Evolutionary conservation across 306 rosid species (phyloP), one percentile per base, ranked within the genome.

Genomic region (Cicer cuneatum): DNA sequence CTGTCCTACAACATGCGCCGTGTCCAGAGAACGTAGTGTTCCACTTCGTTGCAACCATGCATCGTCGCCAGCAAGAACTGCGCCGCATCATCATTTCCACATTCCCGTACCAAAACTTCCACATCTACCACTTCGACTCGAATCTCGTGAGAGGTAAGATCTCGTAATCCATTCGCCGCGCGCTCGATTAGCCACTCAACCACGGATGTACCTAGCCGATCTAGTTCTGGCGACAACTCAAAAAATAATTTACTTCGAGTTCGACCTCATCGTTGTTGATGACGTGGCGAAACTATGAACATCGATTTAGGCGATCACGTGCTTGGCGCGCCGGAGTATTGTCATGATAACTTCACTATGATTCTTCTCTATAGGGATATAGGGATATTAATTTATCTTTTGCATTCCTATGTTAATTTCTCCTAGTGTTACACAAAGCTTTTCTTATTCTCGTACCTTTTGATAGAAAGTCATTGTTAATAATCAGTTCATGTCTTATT

Each of bases 281-380:
- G 98, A 93, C 87, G 97, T 93, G 38, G 93, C 87, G 5, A 90
- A 85, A 78, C 97, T 93, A 0, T 93, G 98, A 52, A 43, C 5
- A 93, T 93, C 64, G 83, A 89, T 56, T 80, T 93, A 9, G 75
- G 86, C 5, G 2, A 52, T n/a, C 97, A 71, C 69, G 97, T 89
- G 15, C 86, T 93, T 0, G 97, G 98, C 2, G 97, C 96, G 5
- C 98, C 98, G 0, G 98, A 90, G 78, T 90, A 93, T n/a, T 93
- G 98, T 77, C 98, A 90, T 85, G 97, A 96, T 1, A 90, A 93
- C 62, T 84, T 93, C 82, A 93, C 97, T 1, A 85, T n/a, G n/a
- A n/a, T n/a, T n/a, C n/a, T n/a, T n/a, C n/a, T n/a, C n/a, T n/a
- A n/a, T n/a, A n/a, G n/a, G n/a, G n/a, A n/a, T n/a, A n/a, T n/a